Conservation (phyloP, 2,329 filamentous ascomycete genomes). For the Fusarium drepaniforme region DNA sequence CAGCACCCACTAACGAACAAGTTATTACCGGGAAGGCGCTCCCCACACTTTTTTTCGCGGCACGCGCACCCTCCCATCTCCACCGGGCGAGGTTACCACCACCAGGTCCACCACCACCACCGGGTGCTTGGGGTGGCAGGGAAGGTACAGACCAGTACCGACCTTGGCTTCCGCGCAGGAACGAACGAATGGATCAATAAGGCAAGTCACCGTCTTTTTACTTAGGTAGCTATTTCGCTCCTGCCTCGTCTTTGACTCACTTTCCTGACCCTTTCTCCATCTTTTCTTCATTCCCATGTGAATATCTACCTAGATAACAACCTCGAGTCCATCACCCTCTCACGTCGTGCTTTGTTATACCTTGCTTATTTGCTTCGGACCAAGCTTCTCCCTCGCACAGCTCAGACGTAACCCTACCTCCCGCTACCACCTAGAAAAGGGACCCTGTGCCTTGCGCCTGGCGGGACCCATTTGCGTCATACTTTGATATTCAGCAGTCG, state of each 20-base stretch:
- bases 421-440: conserved; percentile 34
- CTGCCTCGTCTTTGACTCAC: conserved; percentile 37
- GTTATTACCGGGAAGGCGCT: conserved; percentile 27
- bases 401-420: conserved; percentile 21
- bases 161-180: conserved; percentile 36
- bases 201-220: conserved; percentile 38
- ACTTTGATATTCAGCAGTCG: conserved; percentile 27
- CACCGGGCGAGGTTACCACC: conserved; percentile 4
- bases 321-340: not conserved
- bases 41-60: conserved; percentile 30
- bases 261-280: conserved; percentile 20
- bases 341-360: conserved; percentile 2
- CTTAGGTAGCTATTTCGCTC: conserved; percentile 19
- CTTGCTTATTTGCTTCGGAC: not conserved
- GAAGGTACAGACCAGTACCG: conserved; percentile 15
- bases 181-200: conserved; percentile 33
- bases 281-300: conserved; percentile 10
- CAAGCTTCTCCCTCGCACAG: conserved; percentile 16
- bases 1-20: conserved; percentile 14
- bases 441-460: conserved; percentile 41
- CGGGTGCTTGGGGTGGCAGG: conserved; percentile 31
- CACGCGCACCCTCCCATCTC: conserved; percentile 32
- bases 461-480: conserved; percentile 43
- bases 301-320: conserved; percentile 3
- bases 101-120: not conserved